Evolutionary conservation across 768 basidiomycete genomes (phyloP).

Genomic region (Crucibulum laeve): DNA sequence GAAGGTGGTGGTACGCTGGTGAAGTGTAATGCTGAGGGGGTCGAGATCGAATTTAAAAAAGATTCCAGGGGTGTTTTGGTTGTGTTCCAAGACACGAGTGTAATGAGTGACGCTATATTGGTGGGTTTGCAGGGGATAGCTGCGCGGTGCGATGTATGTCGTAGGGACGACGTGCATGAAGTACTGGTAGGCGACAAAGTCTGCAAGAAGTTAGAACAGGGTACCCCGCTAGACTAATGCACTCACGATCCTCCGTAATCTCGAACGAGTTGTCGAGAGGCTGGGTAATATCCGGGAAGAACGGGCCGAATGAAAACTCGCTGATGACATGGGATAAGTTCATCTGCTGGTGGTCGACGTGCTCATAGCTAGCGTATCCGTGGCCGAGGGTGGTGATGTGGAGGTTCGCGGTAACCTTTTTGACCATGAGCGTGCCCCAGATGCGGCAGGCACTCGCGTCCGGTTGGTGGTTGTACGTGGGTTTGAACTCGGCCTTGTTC

Average conservation of each 20-base stretch:
- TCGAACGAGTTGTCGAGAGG: conserved; percentile 92
- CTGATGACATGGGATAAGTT: conserved; percentile 95
- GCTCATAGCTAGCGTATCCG: conserved; percentile 83
- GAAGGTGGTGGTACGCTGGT: conserved; percentile 84
- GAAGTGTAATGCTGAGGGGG: conserved; percentile 78
- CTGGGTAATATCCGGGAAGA: conserved; percentile 93
- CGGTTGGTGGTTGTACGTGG: conserved; percentile 66
- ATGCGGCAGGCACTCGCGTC: conserved; percentile 82
- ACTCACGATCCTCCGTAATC: conserved; percentile 62
- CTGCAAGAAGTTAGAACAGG: conserved; percentile 30
- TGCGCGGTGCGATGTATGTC: conserved; percentile 78
- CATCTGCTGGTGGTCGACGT: conserved; percentile 87
- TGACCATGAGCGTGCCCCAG: conserved; percentile 77
- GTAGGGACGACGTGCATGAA: conserved; percentile 96
- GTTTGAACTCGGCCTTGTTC: conserved; percentile 48
- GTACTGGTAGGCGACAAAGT: conserved; percentile 90
- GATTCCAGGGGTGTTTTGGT: conserved; percentile 84
- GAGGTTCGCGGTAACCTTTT: conserved; percentile 91
- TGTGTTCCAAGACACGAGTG: conserved; percentile 66
- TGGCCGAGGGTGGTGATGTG: conserved; percentile 95
- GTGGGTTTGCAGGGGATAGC: conserved; percentile 61
- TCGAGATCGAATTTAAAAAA: conserved; percentile 99
- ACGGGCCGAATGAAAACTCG: conserved; percentile 95
- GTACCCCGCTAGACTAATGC: conserved; percentile 4
- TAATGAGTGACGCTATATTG: conserved; percentile 98